phyloP scores from a whole-genome alignment of 163 green algal genomes.

The Chlamydomonas reinhardtii region DNA sequence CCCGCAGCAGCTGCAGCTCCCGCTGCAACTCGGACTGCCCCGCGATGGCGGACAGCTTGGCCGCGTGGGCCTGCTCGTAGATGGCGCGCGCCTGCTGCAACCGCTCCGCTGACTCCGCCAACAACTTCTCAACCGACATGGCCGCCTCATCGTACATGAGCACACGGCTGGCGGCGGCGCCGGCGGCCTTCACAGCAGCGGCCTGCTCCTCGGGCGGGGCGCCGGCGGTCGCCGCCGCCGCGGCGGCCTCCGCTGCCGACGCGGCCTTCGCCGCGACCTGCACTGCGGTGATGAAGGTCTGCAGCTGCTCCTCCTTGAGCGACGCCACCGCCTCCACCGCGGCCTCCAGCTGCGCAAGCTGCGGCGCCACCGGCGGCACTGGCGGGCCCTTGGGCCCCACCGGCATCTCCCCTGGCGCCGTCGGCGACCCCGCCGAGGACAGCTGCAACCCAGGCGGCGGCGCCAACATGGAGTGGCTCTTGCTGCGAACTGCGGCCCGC shows the following conservation, averaged over 20 bases:
- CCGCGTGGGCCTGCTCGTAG: slow-evolving; percentile 6
- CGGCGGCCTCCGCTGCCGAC: background rate
- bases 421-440: no score
- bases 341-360: slow-evolving; percentile 3
- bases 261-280: background rate
- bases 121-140: background rate
- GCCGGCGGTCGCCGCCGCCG: background rate
- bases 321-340: background rate
- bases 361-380: background rate
- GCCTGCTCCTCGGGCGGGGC: background rate
- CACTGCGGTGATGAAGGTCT: background rate
- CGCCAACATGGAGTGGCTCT: background rate
- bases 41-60: background rate
- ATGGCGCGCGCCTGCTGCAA: background rate
- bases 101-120: background rate
- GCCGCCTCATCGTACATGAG: background rate
- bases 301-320: slow-evolving; percentile 14
- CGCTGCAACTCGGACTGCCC: background rate
- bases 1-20: slow-evolving; percentile 20
- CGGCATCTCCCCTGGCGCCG: background rate
- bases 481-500: background rate
- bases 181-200: background rate
- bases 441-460: background rate
- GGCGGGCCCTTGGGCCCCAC: background rate
- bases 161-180: background rate